phyloP scores from a whole-genome alignment of 1,139 yeast species.

The Blastobotrys apis region DNA sequence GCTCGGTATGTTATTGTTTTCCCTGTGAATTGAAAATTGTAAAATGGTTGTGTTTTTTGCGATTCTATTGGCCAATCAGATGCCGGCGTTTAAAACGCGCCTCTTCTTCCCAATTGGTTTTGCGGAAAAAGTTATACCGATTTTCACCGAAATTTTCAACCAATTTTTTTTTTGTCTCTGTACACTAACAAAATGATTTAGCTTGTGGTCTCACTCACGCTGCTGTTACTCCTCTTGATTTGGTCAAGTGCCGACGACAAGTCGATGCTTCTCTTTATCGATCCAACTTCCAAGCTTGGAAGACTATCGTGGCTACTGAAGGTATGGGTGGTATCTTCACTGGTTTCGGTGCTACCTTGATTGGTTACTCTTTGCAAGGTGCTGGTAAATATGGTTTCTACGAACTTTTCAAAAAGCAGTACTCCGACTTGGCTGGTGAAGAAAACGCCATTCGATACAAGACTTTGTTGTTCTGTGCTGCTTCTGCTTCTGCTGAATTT shows the following conservation, averaged over 20 bases:
- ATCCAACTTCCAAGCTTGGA: conserved; percentile 76
- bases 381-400: conserved; percentile 96
- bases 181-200: conserved; percentile 7
- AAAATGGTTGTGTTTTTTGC: no score
- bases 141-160: no score
- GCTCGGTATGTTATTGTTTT: conserved; percentile 34
- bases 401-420: conserved; percentile 79
- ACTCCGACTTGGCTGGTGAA: conserved; percentile 64
- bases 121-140: no score
- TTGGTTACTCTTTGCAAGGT: conserved; percentile 92
- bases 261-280: conserved; percentile 68
- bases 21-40: not conserved
- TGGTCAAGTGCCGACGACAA: conserved; percentile 89
- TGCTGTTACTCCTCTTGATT: conserved; percentile 84
- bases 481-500: conserved; percentile 90
- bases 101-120: no score
- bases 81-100: no score
- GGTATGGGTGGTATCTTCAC: conserved; percentile 74
- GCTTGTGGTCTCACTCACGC: conserved; percentile 98
- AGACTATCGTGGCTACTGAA: conserved; percentile 61
- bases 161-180: no score
- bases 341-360: conserved; percentile 85
- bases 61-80: no score
- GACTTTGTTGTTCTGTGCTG: conserved; percentile 71
- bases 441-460: conserved; percentile 59